Base-by-base conservation (phyloP, 2,329 filamentous ascomycete genomes). In the Phoma sp. region DNA sequence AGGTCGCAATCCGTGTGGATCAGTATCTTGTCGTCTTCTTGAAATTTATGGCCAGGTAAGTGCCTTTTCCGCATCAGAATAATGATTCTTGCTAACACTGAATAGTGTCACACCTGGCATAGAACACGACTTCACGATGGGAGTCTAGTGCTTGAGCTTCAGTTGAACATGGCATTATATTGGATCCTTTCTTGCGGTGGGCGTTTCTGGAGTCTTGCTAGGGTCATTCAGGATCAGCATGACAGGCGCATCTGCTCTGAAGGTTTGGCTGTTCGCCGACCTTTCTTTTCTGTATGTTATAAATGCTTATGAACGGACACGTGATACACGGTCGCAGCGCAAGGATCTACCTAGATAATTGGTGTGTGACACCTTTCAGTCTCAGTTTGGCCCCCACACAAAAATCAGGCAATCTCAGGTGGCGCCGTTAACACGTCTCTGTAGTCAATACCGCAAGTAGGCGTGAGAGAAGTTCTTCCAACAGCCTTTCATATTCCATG, bases 121-220 rank as follows among this genome's bases (percentile, higher is more conserved):
- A 75, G 93, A 98, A 78, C 92, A 97, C 75, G 93, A 98, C 74
- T 97, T 96, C 75, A 98, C 93, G 1, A 97, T 97, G 92, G 91
- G 92, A 5, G 88, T 96, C 32, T 96, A 81, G 81, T 48, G 34
- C 20, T 25, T 23, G 18, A 17, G 15, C 2, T 29, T 4, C n/a
- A 6, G 23, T 20, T 17, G 7, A 17, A 36, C 30, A 29, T 11
- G 28, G 29, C 36, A 29, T 42, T 30, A 21, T 28, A 29, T 34
- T 7, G 3, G 18, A 4, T 26, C 30, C n/a, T 18, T 29, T 20
- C 17, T 37, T 42, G 30, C 14, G 4, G 28, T 18, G n/a, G 36
- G 23, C 7, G 30, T 46, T 36, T 25, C 15, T 38, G 30, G 25
- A 33, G 37, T 53, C 25, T 4, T 14, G 12, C 6, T 21, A 30